Evolutionary conservation across 192 early-diverging fungal species (phyloP), one percentile per base, ranked within the genome.

Genomic region (Chytriomyces hyalinus): DNA sequence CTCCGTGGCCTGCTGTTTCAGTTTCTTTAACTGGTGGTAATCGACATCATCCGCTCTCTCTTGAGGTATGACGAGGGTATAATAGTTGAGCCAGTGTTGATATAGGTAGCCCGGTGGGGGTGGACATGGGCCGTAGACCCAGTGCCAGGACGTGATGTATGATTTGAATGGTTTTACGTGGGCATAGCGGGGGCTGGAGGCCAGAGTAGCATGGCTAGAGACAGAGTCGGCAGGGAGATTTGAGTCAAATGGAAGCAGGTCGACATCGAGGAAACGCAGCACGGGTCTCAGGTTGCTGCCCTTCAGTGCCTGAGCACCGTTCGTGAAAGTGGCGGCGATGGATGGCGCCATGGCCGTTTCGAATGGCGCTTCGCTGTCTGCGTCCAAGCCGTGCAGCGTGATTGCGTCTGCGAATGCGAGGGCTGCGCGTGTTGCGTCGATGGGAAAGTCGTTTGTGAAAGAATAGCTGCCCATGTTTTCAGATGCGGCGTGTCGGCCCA

Each of bases 61-160:
- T 70, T 66, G 24, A 6, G 86, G 86, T 6, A 87, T 80, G 28
- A 80, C 61, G 49, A 84, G 65, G 47, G 79, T 67, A 24, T 84
- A 66, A 67, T 82, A 66, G 44, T 61, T 69, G 50, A 78, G 76
- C 86, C 86, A 87, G 62, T 83, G 76, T 62, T 87, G 86, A 22
- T 68, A 62, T 15, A 81, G 65, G 64, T 84, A 83, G 22, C 72
- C 80, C 20, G 73, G 65, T 11, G 86, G 83, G 8, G 76, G 70
- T 6, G 86, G 83, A 49, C 74, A 84, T 26, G 86, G 86, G 5
- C 86, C 86, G 65, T 82, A 87, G 36, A 80, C 77, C 62, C 84
- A 82, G 77, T 87, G 81, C 46, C 74, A 59, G 10, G 79, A 70
- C 6, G 79, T 76, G 49, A 82, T 69, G 46, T 59, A 13, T 43